Conservation (phyloP, 2,329 filamentous ascomycete genomes). For the Fusarium sp. region DNA sequence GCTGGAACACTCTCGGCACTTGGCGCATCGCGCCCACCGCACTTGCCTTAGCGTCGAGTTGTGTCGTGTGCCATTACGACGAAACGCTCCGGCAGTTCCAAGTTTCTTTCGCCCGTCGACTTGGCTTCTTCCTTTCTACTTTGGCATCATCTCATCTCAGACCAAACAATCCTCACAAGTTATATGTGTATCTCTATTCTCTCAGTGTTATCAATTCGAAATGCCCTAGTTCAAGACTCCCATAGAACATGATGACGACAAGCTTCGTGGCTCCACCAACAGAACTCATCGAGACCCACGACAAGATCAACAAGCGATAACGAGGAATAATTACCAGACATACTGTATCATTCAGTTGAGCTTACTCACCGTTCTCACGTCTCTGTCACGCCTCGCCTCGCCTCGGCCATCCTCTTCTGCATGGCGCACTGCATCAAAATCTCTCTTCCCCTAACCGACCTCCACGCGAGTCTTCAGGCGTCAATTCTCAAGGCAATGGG, state of each 20-base stretch:
- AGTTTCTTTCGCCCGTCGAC: slow-evolving; percentile 9
- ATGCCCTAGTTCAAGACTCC: background rate
- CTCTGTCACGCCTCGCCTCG: background rate
- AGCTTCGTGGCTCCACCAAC: slow-evolving; percentile 4
- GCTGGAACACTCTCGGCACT: slow-evolving; percentile 1
- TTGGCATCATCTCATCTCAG: slow-evolving; percentile 9
- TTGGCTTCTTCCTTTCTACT: slow-evolving; percentile 1
- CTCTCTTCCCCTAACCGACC: slow-evolving; percentile 6
- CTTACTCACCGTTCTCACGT: slow-evolving; percentile 1
- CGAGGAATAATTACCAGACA: slow-evolving; percentile 18
- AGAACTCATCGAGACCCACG: slow-evolving; percentile 18
- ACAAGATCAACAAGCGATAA: slow-evolving; percentile 25
- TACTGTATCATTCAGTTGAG: slow-evolving; percentile 7
- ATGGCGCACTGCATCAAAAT: slow-evolving; percentile 16
- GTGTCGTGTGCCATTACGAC: slow-evolving; percentile 15
- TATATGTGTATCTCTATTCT: background rate
- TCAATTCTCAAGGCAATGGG: slow-evolving; percentile 28
- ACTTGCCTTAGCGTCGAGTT: slow-evolving; percentile 24
- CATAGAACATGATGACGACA: slow-evolving; percentile 14
- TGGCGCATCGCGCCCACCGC: slow-evolving; percentile 1
- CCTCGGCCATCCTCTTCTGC: slow-evolving; percentile 8
- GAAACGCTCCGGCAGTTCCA: slow-evolving; percentile 19
- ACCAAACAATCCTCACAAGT: slow-evolving; percentile 2
- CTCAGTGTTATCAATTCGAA: background rate
- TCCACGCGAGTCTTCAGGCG: slow-evolving; percentile 21